phyloP scores from a whole-genome alignment of 306 rosid genomes.

The Chamaecrista fasciculata region DNA sequence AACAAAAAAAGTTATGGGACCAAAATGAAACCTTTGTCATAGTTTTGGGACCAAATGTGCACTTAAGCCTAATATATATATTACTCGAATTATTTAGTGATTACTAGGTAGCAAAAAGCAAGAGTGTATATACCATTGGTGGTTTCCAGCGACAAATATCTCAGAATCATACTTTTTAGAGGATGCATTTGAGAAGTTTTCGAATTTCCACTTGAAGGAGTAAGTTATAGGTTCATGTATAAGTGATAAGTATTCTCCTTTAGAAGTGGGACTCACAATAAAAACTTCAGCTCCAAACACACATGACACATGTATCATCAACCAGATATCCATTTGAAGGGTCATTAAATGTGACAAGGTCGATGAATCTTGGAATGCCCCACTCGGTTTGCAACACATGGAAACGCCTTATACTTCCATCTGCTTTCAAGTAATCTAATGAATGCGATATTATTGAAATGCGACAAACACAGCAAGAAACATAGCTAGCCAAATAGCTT shows the following conservation, averaged over 20 bases:
- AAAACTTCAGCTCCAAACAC: too few species aligned
- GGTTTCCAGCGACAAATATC: slow-evolving; percentile 30
- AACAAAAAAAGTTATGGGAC: too few species aligned
- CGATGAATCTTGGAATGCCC: slow-evolving; percentile 32
- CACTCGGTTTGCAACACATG: slow-evolving; percentile 29
- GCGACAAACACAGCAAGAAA: not conserved
- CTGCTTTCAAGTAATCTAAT: slow-evolving; percentile 12
- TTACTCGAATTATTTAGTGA: not conserved
- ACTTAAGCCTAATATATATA: too few species aligned
- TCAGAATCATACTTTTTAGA: slow-evolving; percentile 12
- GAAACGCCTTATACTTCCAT: slow-evolving; percentile 25
- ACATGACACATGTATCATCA: slow-evolving; percentile 32
- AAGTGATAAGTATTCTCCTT: slow-evolving; percentile 30
- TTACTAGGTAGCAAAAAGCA: not conserved
- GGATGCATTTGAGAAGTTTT: not conserved
- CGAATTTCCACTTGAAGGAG: slow-evolving; percentile 29
- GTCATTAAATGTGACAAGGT: slow-evolving; percentile 26
- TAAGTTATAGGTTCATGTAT: not conserved
- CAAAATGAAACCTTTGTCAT: too few species aligned
- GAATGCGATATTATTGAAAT: not conserved
- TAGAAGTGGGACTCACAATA: not conserved
- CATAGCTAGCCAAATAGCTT: not conserved
- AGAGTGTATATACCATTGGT: slow-evolving; percentile 34
- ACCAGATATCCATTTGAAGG: slow-evolving; percentile 37
- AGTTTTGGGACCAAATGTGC: too few species aligned